Base-by-base conservation (phyloP, 148 eudicot species). In the Camellia japonica region DNA sequence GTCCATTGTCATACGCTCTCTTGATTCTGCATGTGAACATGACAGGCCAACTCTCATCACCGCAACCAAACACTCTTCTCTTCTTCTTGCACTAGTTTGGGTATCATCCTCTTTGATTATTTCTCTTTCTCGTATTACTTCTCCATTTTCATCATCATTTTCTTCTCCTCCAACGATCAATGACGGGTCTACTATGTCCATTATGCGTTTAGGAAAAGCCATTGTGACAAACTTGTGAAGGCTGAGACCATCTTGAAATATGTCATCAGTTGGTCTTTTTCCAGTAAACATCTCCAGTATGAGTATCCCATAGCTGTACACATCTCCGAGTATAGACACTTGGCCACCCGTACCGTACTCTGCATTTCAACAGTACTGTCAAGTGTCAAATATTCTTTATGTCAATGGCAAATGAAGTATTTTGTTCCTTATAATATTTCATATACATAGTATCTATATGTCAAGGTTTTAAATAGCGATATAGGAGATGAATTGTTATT, bases 261-360 rank as follows among this genome's bases (percentile, higher is more conserved):
- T 69, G 52, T 65, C 71, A 77, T 77, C 71, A 19, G 79, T 77
- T 64, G 79, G 71, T 47, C 79, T 64, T 30, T 64, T 77, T 4
- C 71, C 79, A 5, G 60, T 49, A 42, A 77, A 77, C 79, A 77
- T 77, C 71, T 77, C 79, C n/a, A 77, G 46, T 60, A 77, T 20
- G 23, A 77, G 44, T 77, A 77, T 49, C 12, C 79, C 79, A 23
- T 61, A 77, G 79, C 79, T 77, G 70, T 77, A 77, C 18, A 77
- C 79, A 43, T 77, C 79, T 42, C 79, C 79, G 7, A 19, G 79
- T 49, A 68, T 77, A 0, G 79, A 77, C 38, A 47, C 47, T 64
- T 64, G 79, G 70, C 70, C 79, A 49, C 79, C 79, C 79, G 44
- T 64, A 49, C 79, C 79, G 51, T 49, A 46, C 55, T 77, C 79